Conservation (phyloP, 2,329 filamentous ascomycete genomes). For the Colletotrichum scovillei region DNA sequence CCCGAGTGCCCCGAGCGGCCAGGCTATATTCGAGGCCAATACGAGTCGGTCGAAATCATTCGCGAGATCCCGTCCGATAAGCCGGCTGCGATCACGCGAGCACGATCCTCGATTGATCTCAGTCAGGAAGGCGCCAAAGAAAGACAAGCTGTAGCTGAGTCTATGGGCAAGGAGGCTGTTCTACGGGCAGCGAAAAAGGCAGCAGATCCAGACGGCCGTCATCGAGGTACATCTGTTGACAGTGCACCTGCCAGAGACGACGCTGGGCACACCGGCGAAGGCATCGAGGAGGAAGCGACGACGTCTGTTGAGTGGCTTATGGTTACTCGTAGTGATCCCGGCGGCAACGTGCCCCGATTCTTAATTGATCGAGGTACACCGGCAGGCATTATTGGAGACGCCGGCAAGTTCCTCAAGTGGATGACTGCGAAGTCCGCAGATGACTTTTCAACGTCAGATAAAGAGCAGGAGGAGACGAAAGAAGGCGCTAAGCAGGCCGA, state of each 20-base stretch:
- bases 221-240: conserved; percentile 34
- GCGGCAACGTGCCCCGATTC: conserved; percentile 87
- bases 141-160: conserved; percentile 41
- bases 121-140: conserved; percentile 45
- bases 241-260: conserved; percentile 39
- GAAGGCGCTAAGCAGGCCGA: conserved; percentile 44
- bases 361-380: conserved; percentile 93
- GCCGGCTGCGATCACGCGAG: conserved; percentile 50
- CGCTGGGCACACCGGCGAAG: conserved; percentile 40
- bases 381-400: conserved; percentile 81
- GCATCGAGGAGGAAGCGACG: conserved; percentile 44
- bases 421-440: conserved; percentile 54
- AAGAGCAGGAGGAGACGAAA: conserved; percentile 32
- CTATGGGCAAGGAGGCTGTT: conserved; percentile 53
- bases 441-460: conserved; percentile 44
- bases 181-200: conserved; percentile 44
- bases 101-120: conserved; percentile 58
- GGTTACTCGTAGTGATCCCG: conserved; percentile 90
- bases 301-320: conserved; percentile 86
- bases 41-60: conserved; percentile 93
- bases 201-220: conserved; percentile 47
- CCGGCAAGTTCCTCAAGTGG: conserved; percentile 87
- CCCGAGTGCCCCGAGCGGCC: conserved; percentile 75
- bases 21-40: conserved; percentile 85
- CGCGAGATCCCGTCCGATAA: conserved; percentile 77